Evolutionary conservation across 352 stramenopile species (phyloP).

Genomic region (Globisporangium acanthophoron): DNA sequence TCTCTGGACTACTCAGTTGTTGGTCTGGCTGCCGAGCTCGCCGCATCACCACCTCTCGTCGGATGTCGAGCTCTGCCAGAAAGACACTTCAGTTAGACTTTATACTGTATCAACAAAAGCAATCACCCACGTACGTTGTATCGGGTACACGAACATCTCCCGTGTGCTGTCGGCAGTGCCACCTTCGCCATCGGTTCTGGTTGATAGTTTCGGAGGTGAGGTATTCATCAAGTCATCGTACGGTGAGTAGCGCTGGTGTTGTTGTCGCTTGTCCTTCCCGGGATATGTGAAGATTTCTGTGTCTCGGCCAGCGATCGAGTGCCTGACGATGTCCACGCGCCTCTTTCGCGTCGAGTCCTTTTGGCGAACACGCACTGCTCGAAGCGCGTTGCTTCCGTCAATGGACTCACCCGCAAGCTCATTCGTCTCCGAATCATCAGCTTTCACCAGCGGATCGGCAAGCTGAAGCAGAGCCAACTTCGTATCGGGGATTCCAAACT

Average conservation of each 20-base stretch:
- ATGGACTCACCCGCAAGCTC: neutral
- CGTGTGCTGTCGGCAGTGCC: neutral
- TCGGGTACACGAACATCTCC: constrained; percentile 8
- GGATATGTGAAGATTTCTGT: constrained; percentile 9
- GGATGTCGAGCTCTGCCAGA: constrained; percentile 14
- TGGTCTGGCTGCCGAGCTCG: neutral
- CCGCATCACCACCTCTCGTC: constrained; percentile 14
- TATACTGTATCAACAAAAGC: neutral
- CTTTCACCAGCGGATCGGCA: constrained; percentile 4
- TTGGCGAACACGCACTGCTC: neutral
- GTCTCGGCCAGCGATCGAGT: constrained; percentile 7
- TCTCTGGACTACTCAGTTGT: neutral
- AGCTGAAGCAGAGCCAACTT: constrained; percentile 9
- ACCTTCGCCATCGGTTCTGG: neutral
- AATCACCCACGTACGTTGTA: constrained; percentile 7
- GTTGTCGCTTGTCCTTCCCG: neutral
- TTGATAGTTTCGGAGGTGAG: neutral
- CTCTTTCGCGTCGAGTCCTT: constrained; percentile 6
- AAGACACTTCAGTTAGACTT: neutral
- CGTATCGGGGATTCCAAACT: neutral
- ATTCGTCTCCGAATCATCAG: neutral
- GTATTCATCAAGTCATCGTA: neutral
- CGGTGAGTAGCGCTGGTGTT: neutral
- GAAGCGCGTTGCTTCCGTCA: neutral
- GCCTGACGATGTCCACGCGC: constrained; percentile 10